Evolutionary conservation across 345 rosid genomes (phyloP), one percentile per base, ranked within the genome.

Genomic region (Melastoma malabathricum): DNA sequence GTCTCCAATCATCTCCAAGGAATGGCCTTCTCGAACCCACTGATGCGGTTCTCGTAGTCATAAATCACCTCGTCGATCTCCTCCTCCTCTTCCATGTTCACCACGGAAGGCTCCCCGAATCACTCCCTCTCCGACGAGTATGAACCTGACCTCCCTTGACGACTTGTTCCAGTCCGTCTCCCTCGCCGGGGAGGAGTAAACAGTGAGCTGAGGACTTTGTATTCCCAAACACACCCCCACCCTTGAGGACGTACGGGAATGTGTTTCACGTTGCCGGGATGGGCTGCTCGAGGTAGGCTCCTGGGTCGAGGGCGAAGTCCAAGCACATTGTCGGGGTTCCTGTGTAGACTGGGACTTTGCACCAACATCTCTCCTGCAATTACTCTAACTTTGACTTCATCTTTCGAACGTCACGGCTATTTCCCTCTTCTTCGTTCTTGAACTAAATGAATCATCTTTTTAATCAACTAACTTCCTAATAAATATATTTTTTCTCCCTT

Each of bases 241-340:
- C 97, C 67, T 89, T 82, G 41, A 86, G 60, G 38, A 83, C 74
- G 17, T 85, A 89, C 1, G 83, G 71, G 18, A 89, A 86, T 1
- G 89, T 68, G 13, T 89, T 89, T 94, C 95, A 89, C 0, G 80
- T 62, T 17, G 16, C 13, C 0, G 84, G 95, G 5, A 86, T 68
- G 1, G 74, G 74, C 45, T 89, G 95, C 20, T 65, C 77, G 18
- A 85, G 78, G 57, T 74, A 69, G 60, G 90, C 63, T 46, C 79
- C 78, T 0, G 86, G 87, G 1, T 72, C 68, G 1, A 89, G 77
- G 27, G 84, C 79, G 71, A 89, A 86, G 31, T 89, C 97, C 61
- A 89, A 48, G 68, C 79, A 89, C 90, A 89, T 81, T 34, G 97
- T 81, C n/a, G 97, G 97, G 18, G 97, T 89, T 46, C 79, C 77